These are phyloP conservation scores for Candida nemodendra DNA, from an alignment of 805 yeast genomes.

Conservation along the genomic window DNA sequence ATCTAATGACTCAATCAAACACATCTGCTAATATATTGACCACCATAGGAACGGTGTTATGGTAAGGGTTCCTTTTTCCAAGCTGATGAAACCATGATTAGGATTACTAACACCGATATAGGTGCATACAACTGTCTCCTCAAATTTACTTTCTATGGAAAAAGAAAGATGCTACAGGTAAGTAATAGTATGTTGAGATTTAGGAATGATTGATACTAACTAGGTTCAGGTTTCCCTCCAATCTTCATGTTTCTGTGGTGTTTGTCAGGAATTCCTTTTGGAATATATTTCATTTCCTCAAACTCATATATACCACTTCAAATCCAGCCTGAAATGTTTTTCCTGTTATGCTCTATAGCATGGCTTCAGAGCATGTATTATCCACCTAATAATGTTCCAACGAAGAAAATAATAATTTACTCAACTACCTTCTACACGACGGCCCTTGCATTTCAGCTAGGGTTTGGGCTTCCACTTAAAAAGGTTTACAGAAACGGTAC, in stretches of 20 bases:
- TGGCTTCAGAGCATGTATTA: slow-evolving; percentile 66
- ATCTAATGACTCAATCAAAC: slow-evolving; percentile 19
- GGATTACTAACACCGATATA: too few relatives aligned
- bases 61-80: slow-evolving; percentile 52
- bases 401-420: slow-evolving; percentile 35
- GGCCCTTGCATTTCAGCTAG: slow-evolving; percentile 63
- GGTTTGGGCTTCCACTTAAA: slow-evolving; percentile 68
- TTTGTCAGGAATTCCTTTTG: slow-evolving; percentile 72
- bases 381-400: slow-evolving; percentile 57
- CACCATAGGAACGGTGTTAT: slow-evolving; percentile 85
- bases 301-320: slow-evolving; percentile 74
- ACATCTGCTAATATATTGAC: slow-evolving; percentile 73
- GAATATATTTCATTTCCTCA: slow-evolving; percentile 74
- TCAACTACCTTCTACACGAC: slow-evolving; percentile 40
- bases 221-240: slow-evolving; percentile 64
- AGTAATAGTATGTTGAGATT: too few relatives aligned
- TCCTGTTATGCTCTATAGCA: slow-evolving; percentile 62
- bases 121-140: slow-evolving; percentile 83
- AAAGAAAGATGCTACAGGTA: slow-evolving; percentile 72
- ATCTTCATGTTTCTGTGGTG: slow-evolving; percentile 90
- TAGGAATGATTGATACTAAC: slow-evolving; percentile 2
- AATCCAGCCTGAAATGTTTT: slow-evolving; percentile 85
- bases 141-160: slow-evolving; percentile 65
- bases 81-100: too few relatives aligned
- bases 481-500: slow-evolving; percentile 43